Conservation (phyloP, 768 basidiomycete species). For the Lactarius akahatsu region DNA sequence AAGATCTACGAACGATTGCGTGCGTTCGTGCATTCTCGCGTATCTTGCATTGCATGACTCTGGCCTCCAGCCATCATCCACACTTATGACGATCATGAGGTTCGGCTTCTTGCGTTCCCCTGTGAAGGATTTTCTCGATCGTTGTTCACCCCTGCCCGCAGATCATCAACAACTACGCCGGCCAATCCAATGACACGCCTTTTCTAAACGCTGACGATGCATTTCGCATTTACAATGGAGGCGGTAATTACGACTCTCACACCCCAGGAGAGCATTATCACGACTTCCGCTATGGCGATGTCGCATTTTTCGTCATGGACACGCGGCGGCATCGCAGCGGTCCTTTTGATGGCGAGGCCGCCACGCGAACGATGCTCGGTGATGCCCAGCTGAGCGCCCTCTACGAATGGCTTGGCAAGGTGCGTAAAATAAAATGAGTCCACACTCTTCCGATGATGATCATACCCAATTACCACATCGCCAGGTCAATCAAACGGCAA, state of each 20-base stretch:
- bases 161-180: constrained; percentile 69
- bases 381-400: constrained; percentile 59
- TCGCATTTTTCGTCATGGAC: constrained; percentile 78
- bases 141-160: constrained; percentile 31
- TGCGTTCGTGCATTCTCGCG: constrained; percentile 39
- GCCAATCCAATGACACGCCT: constrained; percentile 53
- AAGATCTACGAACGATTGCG: constrained; percentile 69
- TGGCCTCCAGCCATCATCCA: constrained; percentile 56
- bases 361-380: constrained; percentile 65
- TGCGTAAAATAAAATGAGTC: constrained; percentile 29
- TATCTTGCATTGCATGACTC: constrained; percentile 6
- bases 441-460: background rate
- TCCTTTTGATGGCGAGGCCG: constrained; percentile 39
- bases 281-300: constrained; percentile 63
- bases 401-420: constrained; percentile 60
- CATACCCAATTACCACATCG: background rate
- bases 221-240: constrained; percentile 60
- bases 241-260: constrained; percentile 58
- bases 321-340: constrained; percentile 58
- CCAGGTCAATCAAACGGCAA: constrained; percentile 64
- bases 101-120: constrained; percentile 26
- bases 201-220: constrained; percentile 61
- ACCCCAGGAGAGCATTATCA: constrained; percentile 51
- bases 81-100: constrained; percentile 75
- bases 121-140: background rate